A percentile compares a stretch with the other conserved stretches of the same genome.
Conservation (phyloP, 208 protist species). For the Strigomonas culicis region DNA sequence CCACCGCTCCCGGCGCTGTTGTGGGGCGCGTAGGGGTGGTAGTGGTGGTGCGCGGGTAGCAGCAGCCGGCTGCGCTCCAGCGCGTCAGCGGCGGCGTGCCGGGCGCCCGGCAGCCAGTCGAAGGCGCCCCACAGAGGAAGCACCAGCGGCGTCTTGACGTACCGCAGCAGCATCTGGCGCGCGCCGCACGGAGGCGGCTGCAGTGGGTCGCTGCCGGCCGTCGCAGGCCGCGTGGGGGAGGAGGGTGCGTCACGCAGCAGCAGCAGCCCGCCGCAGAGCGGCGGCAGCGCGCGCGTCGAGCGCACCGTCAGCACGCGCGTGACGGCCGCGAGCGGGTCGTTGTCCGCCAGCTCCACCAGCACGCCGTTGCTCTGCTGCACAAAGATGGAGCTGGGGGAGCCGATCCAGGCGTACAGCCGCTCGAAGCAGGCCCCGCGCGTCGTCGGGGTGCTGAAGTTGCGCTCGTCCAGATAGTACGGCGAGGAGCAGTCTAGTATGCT, state of each 20-base stretch:
- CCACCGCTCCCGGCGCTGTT: too few relatives aligned
- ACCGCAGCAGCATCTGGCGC: background rate
- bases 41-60: too few relatives aligned
- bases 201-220: too few relatives aligned
- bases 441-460: slow-evolving; percentile 21
- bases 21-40: too few relatives aligned
- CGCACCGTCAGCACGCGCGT: slow-evolving; percentile 34
- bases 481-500: too few relatives aligned
- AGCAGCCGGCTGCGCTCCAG: too few relatives aligned
- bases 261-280: too few relatives aligned
- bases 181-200: too few relatives aligned
- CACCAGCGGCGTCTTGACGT: background rate
- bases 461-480: slow-evolving; percentile 9
- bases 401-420: slow-evolving; percentile 36
- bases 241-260: slow-evolving; percentile 2
- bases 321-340: slow-evolving; percentile 24
- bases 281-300: slow-evolving; percentile 15
- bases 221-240: too few relatives aligned
- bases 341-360: slow-evolving; percentile 30
- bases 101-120: slow-evolving; percentile 4
- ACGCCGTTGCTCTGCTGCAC: slow-evolving; percentile 30
- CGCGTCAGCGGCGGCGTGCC: background rate
- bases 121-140: slow-evolving; percentile 16
- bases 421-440: slow-evolving; percentile 18
- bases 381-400: slow-evolving; percentile 29